phyloP scores from a whole-genome alignment of 768 basidiomycete species.

The Tulasnella sp. region DNA sequence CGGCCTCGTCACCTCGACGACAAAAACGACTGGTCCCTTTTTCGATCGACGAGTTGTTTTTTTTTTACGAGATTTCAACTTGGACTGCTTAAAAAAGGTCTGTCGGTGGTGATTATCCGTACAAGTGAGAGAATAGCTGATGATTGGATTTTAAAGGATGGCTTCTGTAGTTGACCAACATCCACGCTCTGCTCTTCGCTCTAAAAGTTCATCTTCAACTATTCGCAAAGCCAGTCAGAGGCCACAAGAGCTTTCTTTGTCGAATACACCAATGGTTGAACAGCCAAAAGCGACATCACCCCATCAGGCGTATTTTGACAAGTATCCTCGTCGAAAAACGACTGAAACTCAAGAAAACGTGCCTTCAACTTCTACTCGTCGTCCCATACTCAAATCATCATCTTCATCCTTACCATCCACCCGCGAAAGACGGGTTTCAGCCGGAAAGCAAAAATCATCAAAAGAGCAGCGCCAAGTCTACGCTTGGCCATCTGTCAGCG shows the following conservation, averaged over 20 bases:
- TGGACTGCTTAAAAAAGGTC: too few species aligned
- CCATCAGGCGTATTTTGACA: conserved; percentile 17
- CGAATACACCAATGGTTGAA: neutral
- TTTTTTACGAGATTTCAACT: too few species aligned
- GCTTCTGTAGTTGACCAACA: too few species aligned
- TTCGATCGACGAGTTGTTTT: too few species aligned
- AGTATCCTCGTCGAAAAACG: conserved; percentile 17
- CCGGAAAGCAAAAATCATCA: neutral
- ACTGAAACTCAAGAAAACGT: conserved; percentile 7
- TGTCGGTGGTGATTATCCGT: too few species aligned
- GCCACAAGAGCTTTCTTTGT: neutral
- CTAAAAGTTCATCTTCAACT: conserved; percentile 10
- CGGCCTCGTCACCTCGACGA: too few species aligned
- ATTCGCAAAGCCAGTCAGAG: neutral
- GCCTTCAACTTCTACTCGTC: neutral
- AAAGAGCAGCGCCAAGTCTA: neutral
- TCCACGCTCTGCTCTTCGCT: neutral
- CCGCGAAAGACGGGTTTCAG: conserved; percentile 6
- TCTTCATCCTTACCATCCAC: neutral
- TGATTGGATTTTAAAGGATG: too few species aligned
- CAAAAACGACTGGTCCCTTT: too few species aligned
- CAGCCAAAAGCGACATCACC: conserved; percentile 14
- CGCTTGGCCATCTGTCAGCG: neutral
- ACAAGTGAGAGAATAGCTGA: too few species aligned
- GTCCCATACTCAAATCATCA: neutral